Base-by-base conservation (phyloP, 345 rosid genomes). In the Eucalyptus paniculata region DNA sequence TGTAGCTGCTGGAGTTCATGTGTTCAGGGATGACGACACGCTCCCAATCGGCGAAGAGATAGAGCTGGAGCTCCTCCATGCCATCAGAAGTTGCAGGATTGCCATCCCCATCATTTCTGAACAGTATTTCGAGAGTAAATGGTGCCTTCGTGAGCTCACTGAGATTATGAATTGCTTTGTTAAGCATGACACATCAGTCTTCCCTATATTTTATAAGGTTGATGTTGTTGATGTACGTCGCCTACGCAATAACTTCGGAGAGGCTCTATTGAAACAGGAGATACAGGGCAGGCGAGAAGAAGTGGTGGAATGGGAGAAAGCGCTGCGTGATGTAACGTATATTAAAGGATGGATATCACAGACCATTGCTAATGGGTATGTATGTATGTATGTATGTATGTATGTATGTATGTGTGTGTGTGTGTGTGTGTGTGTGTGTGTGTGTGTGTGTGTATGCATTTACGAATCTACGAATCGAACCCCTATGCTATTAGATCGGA, bases 1-100 rank as follows among this genome's bases (percentile, higher is more conserved):
- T 7, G 72, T 65, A 1, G 37, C 18, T 65, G 72, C 72, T 14
- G 37, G 72, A 1, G 0, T 65, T 3, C 32, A n/a, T 0, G 37
- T 65, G 19, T 65, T 65, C 37, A n/a, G 72, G 37, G 37, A 65
- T 0, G 10, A 65, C 0, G 37, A n/a, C 3, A 0, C 10, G 5
- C 34, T 65, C 37, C 37, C 37, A 0, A 3, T 65, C 5, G 37
- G 72, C 2, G 3, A 30, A 32, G 19, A n/a, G 37, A 14, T 65
- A n/a, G 37, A 3, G 1, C 11, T 2, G 72, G 72, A 65, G 72
- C 34, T 30, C 16, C 2, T 14, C 10, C 9, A 17, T 10, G 72
- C 72, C 37, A 65, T 65, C 37, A 65, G 4, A 32, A 65, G 6
- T n/a, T 65, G 37, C 0, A 65, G 37, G 19, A 30, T 65, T 1